A percentile compares a stretch with the other conserved stretches of the same genome.
Conservation (phyloP, 306 rosid genomes). For the Castanea crenata region DNA sequence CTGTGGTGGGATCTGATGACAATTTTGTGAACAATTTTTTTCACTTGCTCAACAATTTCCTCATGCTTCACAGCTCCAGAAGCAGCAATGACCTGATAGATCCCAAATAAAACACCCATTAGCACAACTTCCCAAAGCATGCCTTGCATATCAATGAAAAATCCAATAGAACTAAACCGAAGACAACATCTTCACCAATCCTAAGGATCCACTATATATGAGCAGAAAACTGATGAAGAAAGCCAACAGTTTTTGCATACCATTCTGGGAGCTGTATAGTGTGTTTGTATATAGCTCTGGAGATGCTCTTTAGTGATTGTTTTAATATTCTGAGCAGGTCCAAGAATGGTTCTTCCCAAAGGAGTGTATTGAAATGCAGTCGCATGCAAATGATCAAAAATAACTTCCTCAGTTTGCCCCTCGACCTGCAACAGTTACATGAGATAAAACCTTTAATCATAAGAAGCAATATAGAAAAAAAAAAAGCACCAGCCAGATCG, state of each 20-base stretch:
- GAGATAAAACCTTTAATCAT: constrained; percentile 1
- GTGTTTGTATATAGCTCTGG: constrained; percentile 76
- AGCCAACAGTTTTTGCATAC: constrained; percentile 32
- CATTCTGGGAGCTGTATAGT: constrained; percentile 95
- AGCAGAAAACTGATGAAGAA: background rate
- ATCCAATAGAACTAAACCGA: background rate
- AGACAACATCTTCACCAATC: background rate
- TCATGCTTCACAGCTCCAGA: constrained; percentile 93
- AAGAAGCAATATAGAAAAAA: background rate
- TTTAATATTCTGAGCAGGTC: constrained; percentile 78
- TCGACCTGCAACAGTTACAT: constrained; percentile 56
- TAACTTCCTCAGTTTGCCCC: constrained; percentile 87
- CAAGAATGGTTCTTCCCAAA: constrained; percentile 89
- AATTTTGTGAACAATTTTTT: constrained; percentile 67
- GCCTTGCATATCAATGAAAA: background rate
- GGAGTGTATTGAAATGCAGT: constrained; percentile 96
- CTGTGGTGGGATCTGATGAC: constrained; percentile 75
- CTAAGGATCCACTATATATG: background rate
- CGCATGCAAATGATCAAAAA: constrained; percentile 87
- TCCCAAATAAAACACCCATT: constrained; percentile 11
- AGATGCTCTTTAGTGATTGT: constrained; percentile 82
- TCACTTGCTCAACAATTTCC: constrained; percentile 67
- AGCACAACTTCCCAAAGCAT: background rate
- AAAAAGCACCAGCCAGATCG: background rate
- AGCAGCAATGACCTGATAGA: constrained; percentile 71